Percentiles rank a stretch among this genome's conserved stretches.
These are phyloP conservation scores for Pseudohalonectria lignicola DNA, from an alignment of 2,329 filamentous ascomycete genomes.

Conservation along the genomic window DNA sequence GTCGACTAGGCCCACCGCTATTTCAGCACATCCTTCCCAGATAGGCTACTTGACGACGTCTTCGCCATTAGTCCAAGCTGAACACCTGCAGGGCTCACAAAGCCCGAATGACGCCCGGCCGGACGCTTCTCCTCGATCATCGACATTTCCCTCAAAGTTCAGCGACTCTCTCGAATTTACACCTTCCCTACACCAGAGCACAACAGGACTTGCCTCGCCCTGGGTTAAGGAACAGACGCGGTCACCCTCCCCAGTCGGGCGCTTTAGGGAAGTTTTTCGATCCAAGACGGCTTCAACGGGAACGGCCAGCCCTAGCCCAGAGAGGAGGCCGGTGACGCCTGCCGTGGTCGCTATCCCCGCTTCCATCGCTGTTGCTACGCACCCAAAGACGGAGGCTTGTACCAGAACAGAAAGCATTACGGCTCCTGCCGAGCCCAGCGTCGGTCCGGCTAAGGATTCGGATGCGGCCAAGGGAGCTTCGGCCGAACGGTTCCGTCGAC, in stretches of 20 bases:
- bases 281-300: constrained; percentile 37
- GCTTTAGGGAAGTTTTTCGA: constrained; percentile 61
- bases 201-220: constrained; percentile 28
- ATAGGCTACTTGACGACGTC: constrained; percentile 58
- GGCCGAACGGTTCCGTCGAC: constrained; percentile 13
- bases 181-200: constrained; percentile 17
- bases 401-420: too few relatives aligned
- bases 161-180: constrained; percentile 20
- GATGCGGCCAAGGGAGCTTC: constrained; percentile 4
- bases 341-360: constrained; percentile 1
- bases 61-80: constrained; percentile 53
- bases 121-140: constrained; percentile 20
- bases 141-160: constrained; percentile 22
- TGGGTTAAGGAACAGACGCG: constrained; percentile 37
- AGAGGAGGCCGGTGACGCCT: constrained; percentile 9
- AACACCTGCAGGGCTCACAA: constrained; percentile 34
- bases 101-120: constrained; percentile 19
- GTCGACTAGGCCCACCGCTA: constrained; percentile 39
- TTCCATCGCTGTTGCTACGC: constrained; percentile 5
- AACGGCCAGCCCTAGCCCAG: constrained; percentile 30
- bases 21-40: constrained; percentile 52
- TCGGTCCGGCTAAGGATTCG: too few relatives aligned
- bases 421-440: too few relatives aligned
- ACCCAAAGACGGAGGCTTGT: too few relatives aligned
- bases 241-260: constrained; percentile 58